Evolutionary conservation across 768 basidiomycete genomes (phyloP), one percentile per base, ranked within the genome.

Genomic region (Auricularia cornea): DNA sequence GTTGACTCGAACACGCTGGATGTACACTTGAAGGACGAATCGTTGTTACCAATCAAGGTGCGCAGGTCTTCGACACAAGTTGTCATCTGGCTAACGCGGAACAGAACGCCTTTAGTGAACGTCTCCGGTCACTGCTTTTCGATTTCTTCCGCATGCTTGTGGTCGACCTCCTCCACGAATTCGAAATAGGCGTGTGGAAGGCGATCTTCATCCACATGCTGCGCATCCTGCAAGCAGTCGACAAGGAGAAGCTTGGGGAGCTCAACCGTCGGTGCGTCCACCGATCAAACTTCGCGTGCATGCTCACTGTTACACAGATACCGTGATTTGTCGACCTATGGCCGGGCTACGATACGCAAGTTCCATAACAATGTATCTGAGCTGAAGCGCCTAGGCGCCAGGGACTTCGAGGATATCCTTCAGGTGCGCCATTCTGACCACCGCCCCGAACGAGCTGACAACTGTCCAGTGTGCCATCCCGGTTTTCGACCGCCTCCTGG

Each of bases 171-270:
- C 29, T 76, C 57, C 75, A 76, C 41, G 72, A 74, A 38, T 67
- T 74, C n/a, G 74, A 78, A 29, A 65, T 77, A 0, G 75, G 77
- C 1, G 69, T 71, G 0, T 76, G 74, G 72, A 77, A 77, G 59
- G 40, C 60, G 28, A 2, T 70, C 40, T 70, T 74, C 48, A 65
- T 60, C 3, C 75, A 76, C 48, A 62, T 74, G 1, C 61, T 76
- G 10, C 66, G 69, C 0, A 67, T 75, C 16, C 64, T 74, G 0
- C 59, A 63, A 11, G 44, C 67, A 10, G 56, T 66, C 0, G 54
- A 40, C 28, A 40, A 60, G 54, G 61, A 8, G 1, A 5, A 10
- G 4, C 18, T 62, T 2, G 30, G 8, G 18, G 35, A 30, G 18
- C 26, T 64, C 12, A 61, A 68, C 56, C 20, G 60, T 35, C 33